phyloP scores from a whole-genome alignment of 129 eudicot genomes.

The Flaveria ramosissima region DNA sequence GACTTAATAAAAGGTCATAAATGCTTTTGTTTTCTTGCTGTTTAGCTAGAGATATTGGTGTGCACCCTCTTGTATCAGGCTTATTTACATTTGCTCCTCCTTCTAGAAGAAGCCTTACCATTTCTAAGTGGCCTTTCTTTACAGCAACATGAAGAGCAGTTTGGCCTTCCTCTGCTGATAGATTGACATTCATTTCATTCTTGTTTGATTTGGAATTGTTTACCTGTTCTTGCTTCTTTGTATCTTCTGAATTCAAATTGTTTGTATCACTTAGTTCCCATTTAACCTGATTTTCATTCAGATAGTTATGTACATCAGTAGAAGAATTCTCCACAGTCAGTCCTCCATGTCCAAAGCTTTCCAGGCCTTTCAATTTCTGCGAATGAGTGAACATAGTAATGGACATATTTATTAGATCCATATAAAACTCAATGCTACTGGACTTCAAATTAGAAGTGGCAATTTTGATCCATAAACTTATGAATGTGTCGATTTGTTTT shows the following conservation, averaged over 20 bases:
- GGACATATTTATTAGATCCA: constrained; percentile 10
- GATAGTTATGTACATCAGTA: constrained; percentile 18
- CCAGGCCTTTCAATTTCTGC: constrained; percentile 65
- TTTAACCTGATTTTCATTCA: constrained; percentile 33
- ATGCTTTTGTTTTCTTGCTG: constrained; percentile 50
- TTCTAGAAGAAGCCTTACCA: constrained; percentile 51
- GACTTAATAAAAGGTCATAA: constrained; percentile 39
- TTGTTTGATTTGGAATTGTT: constrained; percentile 13
- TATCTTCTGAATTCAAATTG: constrained; percentile 28
- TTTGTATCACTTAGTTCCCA: constrained; percentile 29
- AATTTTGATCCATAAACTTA: not conserved
- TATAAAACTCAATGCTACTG: constrained; percentile 3
- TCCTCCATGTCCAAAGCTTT: constrained; percentile 45
- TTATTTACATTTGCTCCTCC: constrained; percentile 46
- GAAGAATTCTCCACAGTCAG: constrained; percentile 32
- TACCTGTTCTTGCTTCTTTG: constrained; percentile 25
- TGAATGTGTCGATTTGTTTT: not conserved
- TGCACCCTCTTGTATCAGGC: constrained; percentile 56
- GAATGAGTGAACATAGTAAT: constrained; percentile 12
- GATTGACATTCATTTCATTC: constrained; percentile 30
- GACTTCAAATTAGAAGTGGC: constrained; percentile 12
- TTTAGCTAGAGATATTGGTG: constrained; percentile 48
- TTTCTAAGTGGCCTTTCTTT: constrained; percentile 50
- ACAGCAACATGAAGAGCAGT: constrained; percentile 58
- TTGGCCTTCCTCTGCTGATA: constrained; percentile 52